Percentiles rank a stretch among this genome's conserved stretches.
phyloP scores from a whole-genome alignment of 129 eudicot genomes.

The Lonicera japonica region DNA sequence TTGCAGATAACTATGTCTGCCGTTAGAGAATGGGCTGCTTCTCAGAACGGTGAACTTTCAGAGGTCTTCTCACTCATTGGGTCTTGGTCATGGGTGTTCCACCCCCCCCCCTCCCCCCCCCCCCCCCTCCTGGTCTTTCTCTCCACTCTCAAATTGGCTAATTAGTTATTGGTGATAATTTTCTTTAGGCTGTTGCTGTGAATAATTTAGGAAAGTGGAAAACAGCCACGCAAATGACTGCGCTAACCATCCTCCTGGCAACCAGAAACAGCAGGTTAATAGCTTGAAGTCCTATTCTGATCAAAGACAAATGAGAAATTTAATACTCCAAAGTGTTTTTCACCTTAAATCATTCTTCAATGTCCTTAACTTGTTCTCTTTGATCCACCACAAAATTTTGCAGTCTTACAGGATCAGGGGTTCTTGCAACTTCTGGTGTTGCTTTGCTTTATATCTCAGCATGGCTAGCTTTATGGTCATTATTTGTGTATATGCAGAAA shows the following conservation, averaged over 20 bases:
- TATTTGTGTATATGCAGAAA: constrained; percentile 86
- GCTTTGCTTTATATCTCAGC: constrained; percentile 71
- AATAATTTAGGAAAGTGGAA: constrained; percentile 98
- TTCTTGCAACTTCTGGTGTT: constrained; percentile 61
- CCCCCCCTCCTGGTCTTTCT: too few species aligned
- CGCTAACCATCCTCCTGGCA: constrained; percentile 73
- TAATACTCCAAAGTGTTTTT: neutral
- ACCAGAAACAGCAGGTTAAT: constrained; percentile 78
- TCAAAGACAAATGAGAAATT: neutral
- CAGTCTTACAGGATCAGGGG: constrained; percentile 61
- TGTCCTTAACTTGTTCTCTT: neutral
- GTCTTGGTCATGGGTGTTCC: too few species aligned
- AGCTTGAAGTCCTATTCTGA: too few species aligned
- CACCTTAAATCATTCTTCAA: neutral
- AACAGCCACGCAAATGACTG: constrained; percentile 93
- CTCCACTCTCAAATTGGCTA: neutral
- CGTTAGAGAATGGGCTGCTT: constrained; percentile 60
- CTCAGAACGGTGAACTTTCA: constrained; percentile 75
- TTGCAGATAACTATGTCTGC: constrained; percentile 56
- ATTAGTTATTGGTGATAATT: neutral
- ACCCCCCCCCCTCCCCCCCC: too few species aligned
- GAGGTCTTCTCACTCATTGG: constrained; percentile 38
- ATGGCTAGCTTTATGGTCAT: constrained; percentile 82
- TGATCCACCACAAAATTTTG: constrained; percentile 8
- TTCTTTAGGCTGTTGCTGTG: constrained; percentile 93